A percentile compares a stretch with the other conserved stretches of the same genome.
Evolutionary conservation across 371 early-diverging fungal genomes (phyloP).

Genomic region (Coemansia sp.): DNA sequence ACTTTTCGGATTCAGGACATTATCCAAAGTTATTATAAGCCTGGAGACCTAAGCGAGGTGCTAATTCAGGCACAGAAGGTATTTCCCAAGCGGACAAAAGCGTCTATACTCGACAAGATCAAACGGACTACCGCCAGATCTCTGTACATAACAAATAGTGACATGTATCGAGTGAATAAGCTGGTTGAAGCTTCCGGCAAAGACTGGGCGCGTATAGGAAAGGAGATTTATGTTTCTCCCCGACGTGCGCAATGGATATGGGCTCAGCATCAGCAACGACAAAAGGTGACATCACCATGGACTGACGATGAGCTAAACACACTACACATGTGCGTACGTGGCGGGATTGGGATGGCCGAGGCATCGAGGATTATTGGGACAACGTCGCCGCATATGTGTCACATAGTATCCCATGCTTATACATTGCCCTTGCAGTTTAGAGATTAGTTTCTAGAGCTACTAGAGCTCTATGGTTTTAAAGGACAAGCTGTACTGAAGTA

Average conservation of each 20-base stretch:
- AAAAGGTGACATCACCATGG: background rate
- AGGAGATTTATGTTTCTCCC: background rate
- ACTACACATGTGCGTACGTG: background rate
- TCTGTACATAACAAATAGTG: background rate
- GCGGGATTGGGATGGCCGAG: background rate
- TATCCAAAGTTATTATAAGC: no score
- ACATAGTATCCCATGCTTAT: no score
- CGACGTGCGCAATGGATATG: background rate
- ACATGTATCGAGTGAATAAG: background rate
- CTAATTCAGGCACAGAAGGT: no score
- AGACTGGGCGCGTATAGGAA: slow-evolving; percentile 15
- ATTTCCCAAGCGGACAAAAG: no score
- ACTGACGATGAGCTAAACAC: background rate
- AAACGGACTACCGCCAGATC: no score
- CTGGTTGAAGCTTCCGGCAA: slow-evolving; percentile 16
- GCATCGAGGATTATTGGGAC: slow-evolving; percentile 2
- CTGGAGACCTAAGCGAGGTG: no score
- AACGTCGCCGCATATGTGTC: background rate
- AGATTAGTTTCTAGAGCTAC: background rate
- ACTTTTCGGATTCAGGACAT: no score
- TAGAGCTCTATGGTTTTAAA: background rate
- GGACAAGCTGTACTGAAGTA: no score
- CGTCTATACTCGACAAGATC: no score
- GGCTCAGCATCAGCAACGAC: background rate
- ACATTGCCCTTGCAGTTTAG: no score